Percentiles rank a stretch among this genome's conserved stretches.
phyloP scores from a whole-genome alignment of 1,284 basidiomycete genomes.

The Fomes fomentarius region DNA sequence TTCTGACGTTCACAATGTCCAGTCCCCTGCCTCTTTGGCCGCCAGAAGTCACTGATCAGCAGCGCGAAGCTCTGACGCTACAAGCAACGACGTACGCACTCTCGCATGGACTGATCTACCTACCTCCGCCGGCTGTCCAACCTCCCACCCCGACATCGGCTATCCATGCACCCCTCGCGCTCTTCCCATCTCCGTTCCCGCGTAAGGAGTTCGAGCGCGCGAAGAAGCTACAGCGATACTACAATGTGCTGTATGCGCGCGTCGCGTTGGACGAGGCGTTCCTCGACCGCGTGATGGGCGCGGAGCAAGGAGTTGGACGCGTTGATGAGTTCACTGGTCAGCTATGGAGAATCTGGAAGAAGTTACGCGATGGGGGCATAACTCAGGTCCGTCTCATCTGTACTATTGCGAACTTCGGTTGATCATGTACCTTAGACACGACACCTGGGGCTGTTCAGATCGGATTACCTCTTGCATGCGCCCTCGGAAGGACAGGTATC shows the following conservation, averaged over 20 bases:
- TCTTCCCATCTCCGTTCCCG: conserved; percentile 90
- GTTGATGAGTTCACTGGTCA: conserved; percentile 89
- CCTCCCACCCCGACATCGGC: conserved; percentile 64
- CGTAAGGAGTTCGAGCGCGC: conserved; percentile 72
- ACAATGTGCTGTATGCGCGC: conserved; percentile 87
- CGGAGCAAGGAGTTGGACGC: conserved; percentile 70
- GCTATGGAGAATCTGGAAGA: conserved; percentile 87
- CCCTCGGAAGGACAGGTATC: conserved; percentile 44
- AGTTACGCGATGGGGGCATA: conserved; percentile 62
- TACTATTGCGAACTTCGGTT: not conserved
- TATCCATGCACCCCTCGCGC: conserved; percentile 88
- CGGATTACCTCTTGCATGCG: conserved; percentile 92
- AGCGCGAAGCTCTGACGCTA: conserved; percentile 61
- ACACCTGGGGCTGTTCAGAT: conserved; percentile 93
- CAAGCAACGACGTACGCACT: conserved; percentile 86
- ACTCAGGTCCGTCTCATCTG: conserved; percentile 41
- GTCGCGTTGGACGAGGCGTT: conserved; percentile 84
- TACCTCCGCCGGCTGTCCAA: conserved; percentile 58
- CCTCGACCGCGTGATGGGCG: conserved; percentile 83
- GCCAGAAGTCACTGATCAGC: conserved; percentile 60
- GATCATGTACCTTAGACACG: conserved; percentile 54
- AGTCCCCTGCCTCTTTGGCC: conserved; percentile 59
- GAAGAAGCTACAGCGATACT: conserved; percentile 70
- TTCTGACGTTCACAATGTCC: conserved; percentile 6
- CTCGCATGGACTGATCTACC: conserved; percentile 83